phyloP scores from a whole-genome alignment of 75 land plant genomes.

The Pinus taeda region DNA sequence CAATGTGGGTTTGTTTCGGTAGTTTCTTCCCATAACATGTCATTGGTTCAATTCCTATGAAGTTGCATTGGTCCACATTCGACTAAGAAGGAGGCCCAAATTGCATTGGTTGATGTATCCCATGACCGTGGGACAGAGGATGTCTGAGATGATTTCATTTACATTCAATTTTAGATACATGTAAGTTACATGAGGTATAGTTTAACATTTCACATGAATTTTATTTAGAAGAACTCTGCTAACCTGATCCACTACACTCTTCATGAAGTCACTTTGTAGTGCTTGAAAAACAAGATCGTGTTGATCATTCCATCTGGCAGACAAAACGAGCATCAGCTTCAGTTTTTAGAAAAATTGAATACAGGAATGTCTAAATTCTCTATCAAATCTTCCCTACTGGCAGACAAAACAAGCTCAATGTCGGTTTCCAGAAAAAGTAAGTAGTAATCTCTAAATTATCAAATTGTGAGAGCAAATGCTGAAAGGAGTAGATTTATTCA shows the following conservation, averaged over 20 bases:
- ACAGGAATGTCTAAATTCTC: too few species aligned
- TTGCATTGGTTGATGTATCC: neutral
- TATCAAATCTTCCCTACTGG: too few species aligned
- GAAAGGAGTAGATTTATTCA: neutral
- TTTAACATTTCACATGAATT: neutral
- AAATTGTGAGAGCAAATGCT: neutral
- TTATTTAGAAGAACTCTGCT: neutral
- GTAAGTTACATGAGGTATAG: neutral
- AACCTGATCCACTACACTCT: conserved; percentile 64
- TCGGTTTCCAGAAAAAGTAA: too few species aligned
- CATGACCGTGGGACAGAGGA: neutral
- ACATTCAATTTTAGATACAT: neutral
- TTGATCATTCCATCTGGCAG: conserved; percentile 57
- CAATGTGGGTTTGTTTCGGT: neutral
- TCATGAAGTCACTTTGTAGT: conserved; percentile 59
- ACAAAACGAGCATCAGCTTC: neutral
- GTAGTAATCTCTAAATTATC: too few species aligned
- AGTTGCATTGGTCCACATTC: neutral
- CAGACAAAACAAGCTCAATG: too few species aligned
- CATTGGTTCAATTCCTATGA: neutral
- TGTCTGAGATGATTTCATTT: neutral
- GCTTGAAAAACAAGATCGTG: conserved; percentile 32
- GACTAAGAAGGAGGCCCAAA: neutral
- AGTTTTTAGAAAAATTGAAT: neutral
- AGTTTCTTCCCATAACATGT: neutral